Evolutionary conservation across 805 yeast genomes (phyloP).

Genomic region (Isabelozyma pseudorhagii): DNA sequence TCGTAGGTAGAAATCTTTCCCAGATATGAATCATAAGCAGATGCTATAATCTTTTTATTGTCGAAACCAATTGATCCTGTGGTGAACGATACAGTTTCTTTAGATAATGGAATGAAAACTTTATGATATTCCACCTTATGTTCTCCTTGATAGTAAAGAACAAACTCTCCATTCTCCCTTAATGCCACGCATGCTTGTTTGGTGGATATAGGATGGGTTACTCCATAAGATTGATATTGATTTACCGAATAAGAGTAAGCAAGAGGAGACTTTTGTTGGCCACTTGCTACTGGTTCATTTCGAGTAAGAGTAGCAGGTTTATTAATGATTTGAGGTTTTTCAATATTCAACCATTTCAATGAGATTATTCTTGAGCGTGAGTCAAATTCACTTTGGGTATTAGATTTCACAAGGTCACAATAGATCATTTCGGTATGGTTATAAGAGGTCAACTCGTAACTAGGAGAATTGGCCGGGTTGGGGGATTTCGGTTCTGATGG

Average conservation of each 20-base stretch:
- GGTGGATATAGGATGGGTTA: conserved; percentile 63
- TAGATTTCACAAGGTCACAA: conserved; percentile 30
- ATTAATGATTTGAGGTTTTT: conserved; percentile 59
- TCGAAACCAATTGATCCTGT: conserved; percentile 54
- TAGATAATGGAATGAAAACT: conserved; percentile 24
- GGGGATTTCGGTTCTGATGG: conserved; percentile 5
- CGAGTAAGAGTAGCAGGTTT: conserved; percentile 51
- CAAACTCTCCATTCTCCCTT: conserved; percentile 58
- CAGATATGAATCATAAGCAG: conserved; percentile 35
- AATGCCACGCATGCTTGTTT: conserved; percentile 71
- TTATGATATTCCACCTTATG: conserved; percentile 57
- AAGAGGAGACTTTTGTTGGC: conserved; percentile 8
- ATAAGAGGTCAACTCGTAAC: conserved; percentile 41
- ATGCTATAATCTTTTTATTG: conserved; percentile 44
- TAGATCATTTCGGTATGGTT: conserved; percentile 48
- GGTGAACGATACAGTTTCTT: conserved; percentile 17
- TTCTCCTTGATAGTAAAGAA: conserved; percentile 62
- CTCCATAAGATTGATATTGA: conserved; percentile 58
- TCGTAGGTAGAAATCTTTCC: conserved; percentile 39
- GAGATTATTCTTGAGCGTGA: conserved; percentile 30
- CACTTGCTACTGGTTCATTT: conserved; percentile 1
- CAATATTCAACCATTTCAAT: conserved; percentile 72
- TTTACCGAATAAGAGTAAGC: conserved; percentile 54
- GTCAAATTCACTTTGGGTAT: conserved; percentile 2
- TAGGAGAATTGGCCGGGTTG: conserved; percentile 23